These are phyloP conservation scores for Saccharum spontaneum DNA, from an alignment of 176 grass and related monocot species.

Conservation along the genomic window DNA sequence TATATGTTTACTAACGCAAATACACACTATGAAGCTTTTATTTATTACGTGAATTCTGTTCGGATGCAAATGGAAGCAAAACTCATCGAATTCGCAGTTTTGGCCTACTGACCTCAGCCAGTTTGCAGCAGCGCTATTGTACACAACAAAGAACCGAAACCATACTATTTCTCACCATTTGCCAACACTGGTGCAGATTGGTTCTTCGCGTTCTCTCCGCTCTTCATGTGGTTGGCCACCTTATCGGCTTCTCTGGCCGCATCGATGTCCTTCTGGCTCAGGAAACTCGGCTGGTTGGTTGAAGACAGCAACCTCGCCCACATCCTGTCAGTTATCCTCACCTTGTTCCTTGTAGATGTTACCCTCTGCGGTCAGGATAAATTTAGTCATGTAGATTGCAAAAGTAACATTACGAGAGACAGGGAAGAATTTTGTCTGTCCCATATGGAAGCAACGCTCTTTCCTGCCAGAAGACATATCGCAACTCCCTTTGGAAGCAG, in stretches of 20 bases:
- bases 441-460: neutral
- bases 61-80: conserved; percentile 2
- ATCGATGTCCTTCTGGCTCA: conserved; percentile 58
- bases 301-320: conserved; percentile 83
- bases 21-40: conserved; percentile 9
- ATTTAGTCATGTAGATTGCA: conserved; percentile 3
- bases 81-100: neutral
- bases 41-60: conserved; percentile 17
- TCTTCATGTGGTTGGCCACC: conserved; percentile 15
- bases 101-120: neutral
- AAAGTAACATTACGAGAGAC: neutral
- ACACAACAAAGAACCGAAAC: conserved; percentile 19
- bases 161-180: conserved; percentile 52
- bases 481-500: neutral
- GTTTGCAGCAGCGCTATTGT: conserved; percentile 27
- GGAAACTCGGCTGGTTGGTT: conserved; percentile 84
- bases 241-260: conserved; percentile 45
- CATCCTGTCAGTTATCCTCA: conserved; percentile 80
- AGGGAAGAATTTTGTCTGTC: neutral
- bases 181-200: neutral
- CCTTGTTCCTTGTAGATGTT: conserved; percentile 70
- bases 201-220: conserved; percentile 15
- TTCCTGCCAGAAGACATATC: neutral
- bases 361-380: conserved; percentile 56
- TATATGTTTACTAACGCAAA: conserved; percentile 9